A percentile compares a stretch with the other conserved stretches of the same genome.
phyloP scores from a whole-genome alignment of 1,139 yeast species.

The Scheffersomyces insectosa region DNA sequence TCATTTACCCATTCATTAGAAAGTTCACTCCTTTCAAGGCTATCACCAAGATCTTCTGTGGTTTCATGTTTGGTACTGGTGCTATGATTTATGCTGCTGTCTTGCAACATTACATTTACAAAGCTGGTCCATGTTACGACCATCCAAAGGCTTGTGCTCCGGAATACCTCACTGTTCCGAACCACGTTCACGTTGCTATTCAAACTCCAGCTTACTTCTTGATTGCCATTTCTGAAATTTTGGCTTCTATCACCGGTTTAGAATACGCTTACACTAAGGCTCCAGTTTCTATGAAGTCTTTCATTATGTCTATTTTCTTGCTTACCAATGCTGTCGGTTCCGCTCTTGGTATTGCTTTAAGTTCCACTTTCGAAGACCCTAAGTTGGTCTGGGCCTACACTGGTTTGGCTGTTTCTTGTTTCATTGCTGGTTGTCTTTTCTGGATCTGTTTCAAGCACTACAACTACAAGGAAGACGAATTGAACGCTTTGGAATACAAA shows the following conservation, averaged over 20 bases:
- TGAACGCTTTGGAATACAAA: constrained; percentile 52
- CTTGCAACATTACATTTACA: constrained; percentile 72
- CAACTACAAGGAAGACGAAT: constrained; percentile 60
- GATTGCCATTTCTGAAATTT: constrained; percentile 63
- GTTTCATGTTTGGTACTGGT: constrained; percentile 69
- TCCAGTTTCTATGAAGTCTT: constrained; percentile 63
- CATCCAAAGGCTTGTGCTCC: constrained; percentile 44
- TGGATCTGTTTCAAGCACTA: constrained; percentile 60
- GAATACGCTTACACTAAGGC: constrained; percentile 74
- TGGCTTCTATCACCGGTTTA: constrained; percentile 66
- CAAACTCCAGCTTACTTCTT: constrained; percentile 66
- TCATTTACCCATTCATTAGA: constrained; percentile 58
- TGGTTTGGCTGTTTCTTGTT: constrained; percentile 60
- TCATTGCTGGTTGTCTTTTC: constrained; percentile 61
- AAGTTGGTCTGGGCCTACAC: constrained; percentile 68
- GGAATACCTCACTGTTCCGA: constrained; percentile 38
- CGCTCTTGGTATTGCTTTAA: constrained; percentile 71
- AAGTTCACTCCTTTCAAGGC: constrained; percentile 61
- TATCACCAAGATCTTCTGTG: constrained; percentile 70
- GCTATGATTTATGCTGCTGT: constrained; percentile 83
- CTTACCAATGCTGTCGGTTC: constrained; percentile 68
- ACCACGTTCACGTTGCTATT: constrained; percentile 58
- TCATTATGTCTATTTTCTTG: constrained; percentile 63
- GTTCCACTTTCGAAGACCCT: constrained; percentile 66
- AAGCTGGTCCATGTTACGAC: constrained; percentile 76